phyloP scores from a whole-genome alignment of 768 basidiomycete species.

The Xerocomus potaroensis region DNA sequence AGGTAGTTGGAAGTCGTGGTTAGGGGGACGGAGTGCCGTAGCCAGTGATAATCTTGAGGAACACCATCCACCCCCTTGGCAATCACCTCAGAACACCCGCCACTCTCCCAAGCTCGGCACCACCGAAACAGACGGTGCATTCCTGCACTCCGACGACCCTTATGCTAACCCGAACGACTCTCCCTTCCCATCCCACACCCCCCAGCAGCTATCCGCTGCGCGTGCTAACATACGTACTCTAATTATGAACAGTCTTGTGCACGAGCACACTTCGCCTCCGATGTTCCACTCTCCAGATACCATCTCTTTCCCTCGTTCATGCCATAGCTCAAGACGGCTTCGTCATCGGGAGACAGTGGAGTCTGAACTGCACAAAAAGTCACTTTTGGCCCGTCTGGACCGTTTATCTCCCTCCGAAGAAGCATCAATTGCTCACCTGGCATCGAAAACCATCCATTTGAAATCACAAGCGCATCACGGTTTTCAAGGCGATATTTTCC shows the following conservation, averaged over 20 bases:
- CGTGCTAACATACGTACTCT: slow-evolving; percentile 39
- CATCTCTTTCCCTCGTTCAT: slow-evolving; percentile 54
- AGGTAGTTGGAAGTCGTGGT: slow-evolving; percentile 56
- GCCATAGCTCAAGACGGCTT: slow-evolving; percentile 38
- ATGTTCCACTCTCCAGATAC: slow-evolving; percentile 38
- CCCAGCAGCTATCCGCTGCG: slow-evolving; percentile 29
- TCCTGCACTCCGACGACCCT: slow-evolving; percentile 37
- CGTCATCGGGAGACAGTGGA: slow-evolving; percentile 38
- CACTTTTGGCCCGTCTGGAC: slow-evolving; percentile 45
- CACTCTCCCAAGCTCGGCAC: slow-evolving; percentile 21
- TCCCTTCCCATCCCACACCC: slow-evolving; percentile 11
- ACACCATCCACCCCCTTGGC: slow-evolving; percentile 29
- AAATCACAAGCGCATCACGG: slow-evolving; percentile 33
- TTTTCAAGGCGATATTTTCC: slow-evolving; percentile 26
- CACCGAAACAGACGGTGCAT: slow-evolving; percentile 32
- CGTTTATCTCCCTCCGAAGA: slow-evolving; percentile 39
- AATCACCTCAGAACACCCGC: slow-evolving; percentile 21
- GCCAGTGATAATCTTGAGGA: slow-evolving; percentile 27
- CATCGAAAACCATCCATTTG: slow-evolving; percentile 29
- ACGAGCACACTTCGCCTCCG: slow-evolving; percentile 42
- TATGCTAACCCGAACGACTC: slow-evolving; percentile 20
- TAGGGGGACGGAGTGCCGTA: slow-evolving; percentile 36
- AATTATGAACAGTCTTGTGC: slow-evolving; percentile 45
- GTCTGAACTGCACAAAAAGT: slow-evolving; percentile 46
- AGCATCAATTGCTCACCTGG: slow-evolving; percentile 42